A percentile compares a stretch with the other conserved stretches of the same genome.
Evolutionary conservation across 2,329 filamentous ascomycete species (phyloP).

Genomic region (Pseudogymnoascus destructans): DNA sequence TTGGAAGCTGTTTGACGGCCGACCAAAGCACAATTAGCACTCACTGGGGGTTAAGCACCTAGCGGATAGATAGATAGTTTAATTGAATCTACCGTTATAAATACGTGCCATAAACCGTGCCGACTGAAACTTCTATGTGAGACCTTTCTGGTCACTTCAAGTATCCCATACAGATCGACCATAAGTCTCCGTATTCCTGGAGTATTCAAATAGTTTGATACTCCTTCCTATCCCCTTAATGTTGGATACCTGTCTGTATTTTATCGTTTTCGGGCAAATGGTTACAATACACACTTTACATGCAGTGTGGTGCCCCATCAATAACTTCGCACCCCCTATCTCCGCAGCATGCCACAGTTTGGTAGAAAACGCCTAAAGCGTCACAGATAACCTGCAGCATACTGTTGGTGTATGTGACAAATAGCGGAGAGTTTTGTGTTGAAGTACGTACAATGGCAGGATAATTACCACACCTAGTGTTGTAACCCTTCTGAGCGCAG

Average conservation of each 20-base stretch:
- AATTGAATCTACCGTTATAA: background rate
- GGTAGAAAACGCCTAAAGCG: background rate
- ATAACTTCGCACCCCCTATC: background rate
- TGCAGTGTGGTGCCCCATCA: background rate
- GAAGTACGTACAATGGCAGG: background rate
- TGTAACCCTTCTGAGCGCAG: background rate
- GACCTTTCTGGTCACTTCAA: background rate
- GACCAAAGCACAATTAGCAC: too few relatives aligned
- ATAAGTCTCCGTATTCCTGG: background rate
- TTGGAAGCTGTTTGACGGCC: background rate
- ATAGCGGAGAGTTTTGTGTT: background rate
- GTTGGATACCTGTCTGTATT: background rate
- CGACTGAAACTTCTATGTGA: background rate
- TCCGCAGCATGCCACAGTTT: background rate
- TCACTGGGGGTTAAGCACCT: background rate
- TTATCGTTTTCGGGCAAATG: background rate
- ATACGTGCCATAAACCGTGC: background rate
- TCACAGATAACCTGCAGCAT: background rate
- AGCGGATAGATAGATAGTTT: background rate
- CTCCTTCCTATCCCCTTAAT: background rate
- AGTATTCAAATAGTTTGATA: background rate
- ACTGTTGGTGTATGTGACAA: background rate
- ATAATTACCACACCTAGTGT: background rate
- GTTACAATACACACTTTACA: background rate
- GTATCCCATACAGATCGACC: background rate